Evolutionary conservation across 179 eudicot genomes (phyloP).

Genomic region (Amaranthus tricolor): DNA sequence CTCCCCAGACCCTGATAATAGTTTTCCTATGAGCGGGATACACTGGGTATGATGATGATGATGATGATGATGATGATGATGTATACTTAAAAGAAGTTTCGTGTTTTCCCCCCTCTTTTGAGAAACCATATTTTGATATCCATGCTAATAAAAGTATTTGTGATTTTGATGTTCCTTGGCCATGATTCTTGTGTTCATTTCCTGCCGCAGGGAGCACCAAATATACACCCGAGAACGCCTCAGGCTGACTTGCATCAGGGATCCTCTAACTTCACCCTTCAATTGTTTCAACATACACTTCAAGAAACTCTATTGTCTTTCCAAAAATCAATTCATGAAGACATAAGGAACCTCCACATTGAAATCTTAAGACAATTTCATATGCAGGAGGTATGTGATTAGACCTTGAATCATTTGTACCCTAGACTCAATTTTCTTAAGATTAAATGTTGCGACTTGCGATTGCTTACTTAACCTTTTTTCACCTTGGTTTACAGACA

Average conservation of each 20-base stretch:
- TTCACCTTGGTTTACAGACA: slow-evolving; percentile 41
- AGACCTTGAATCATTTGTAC: not conserved
- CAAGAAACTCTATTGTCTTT: slow-evolving; percentile 87
- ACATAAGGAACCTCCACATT: slow-evolving; percentile 85
- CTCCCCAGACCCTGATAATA: too few species aligned
- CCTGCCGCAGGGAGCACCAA: slow-evolving; percentile 50
- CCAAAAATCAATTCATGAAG: slow-evolving; percentile 88
- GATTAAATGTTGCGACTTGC: slow-evolving; percentile 5
- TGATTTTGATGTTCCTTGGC: not conserved
- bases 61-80: too few species aligned
- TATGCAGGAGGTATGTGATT: slow-evolving; percentile 74
- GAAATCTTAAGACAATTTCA: slow-evolving; percentile 90
- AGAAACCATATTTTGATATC: not conserved
- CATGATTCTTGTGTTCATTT: not conserved
- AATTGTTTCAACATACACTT: slow-evolving; percentile 82
- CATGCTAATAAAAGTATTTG: not conserved
- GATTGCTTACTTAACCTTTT: not conserved
- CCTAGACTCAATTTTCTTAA: not conserved
- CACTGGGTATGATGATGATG: too few species aligned
- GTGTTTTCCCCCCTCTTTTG: not conserved
- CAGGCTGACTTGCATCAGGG: slow-evolving; percentile 67
- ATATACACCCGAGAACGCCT: slow-evolving; percentile 43
- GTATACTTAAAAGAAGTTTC: too few species aligned
- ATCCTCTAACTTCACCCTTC: slow-evolving; percentile 72
- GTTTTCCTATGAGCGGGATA: too few species aligned